Base-by-base conservation (phyloP, 2,329 filamentous ascomycete genomes). In the Venturia nashicola region DNA sequence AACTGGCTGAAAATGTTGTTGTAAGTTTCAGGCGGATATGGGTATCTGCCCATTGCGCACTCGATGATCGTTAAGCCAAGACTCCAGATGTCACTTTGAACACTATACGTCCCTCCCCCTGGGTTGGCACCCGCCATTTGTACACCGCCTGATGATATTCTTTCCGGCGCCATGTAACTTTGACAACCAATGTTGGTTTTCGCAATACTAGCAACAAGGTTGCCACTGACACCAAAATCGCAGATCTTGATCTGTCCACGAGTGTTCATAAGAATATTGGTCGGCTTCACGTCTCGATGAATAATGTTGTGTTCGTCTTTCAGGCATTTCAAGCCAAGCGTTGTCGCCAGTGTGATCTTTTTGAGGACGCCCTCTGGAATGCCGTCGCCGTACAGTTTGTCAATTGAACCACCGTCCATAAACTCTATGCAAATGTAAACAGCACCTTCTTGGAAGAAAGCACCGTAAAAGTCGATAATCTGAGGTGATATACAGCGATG, bases 231-330 rank as follows among this genome's bases (percentile, higher is more conserved):
- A 64, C 94, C 94, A 74, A 99, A 99, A 76, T 99, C 94, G 76
- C 94, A 99, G 65, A 99, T 96, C 77, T 99, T 99, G 79, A 97
- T 83, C 72, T 97, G 91, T 0, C 94, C 94, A 51, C 83, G 83
- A 1, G 87, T 89, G 75, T 97, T 99, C 74, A 91, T 86, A 1
- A 99, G 81, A 65, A 99, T 97, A 71, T 99, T 99, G n/a, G 94
- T 99, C 1, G 94, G 94, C 75, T 99, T 99, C 68, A 99, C 94
- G 72, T 99, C 94, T 68, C 94, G 88, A 74, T 99, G 94, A 68
- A 99, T 99, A 76, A 99, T 99, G 76, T 96, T 97, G 79, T 99
- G 94, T 66, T 97, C 91, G 67, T 99, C 94, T 75, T 99, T 99
- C 66, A 99, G 78, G 23, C 87, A 86, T 78, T 96, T 97, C 67